These are phyloP conservation scores for Nidularia sp. DNA, from an alignment of 768 basidiomycete genomes.

Conservation along the genomic window DNA sequence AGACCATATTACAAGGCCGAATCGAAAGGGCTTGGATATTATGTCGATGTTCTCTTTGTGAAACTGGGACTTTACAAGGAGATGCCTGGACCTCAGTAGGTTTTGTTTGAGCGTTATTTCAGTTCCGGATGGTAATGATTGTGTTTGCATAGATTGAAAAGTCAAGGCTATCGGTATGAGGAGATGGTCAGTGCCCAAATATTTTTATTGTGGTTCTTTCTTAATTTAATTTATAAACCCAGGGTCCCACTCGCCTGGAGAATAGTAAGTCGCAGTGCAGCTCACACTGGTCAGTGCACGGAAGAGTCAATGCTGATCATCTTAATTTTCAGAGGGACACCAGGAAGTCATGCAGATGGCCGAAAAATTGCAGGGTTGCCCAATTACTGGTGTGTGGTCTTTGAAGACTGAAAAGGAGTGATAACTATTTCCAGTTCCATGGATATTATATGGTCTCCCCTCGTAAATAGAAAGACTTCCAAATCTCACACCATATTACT, in stretches of 20 bases:
- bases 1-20: conserved; percentile 46
- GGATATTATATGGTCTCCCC: no score
- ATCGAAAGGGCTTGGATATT: conserved; percentile 18
- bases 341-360: conserved; percentile 38
- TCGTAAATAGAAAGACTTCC: no score
- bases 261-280: conserved; percentile 19
- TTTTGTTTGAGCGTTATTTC: background rate
- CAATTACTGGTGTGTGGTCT: conserved; percentile 25
- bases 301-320: background rate
- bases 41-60: conserved; percentile 26
- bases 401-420: no score
- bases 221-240: background rate
- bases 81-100: conserved; percentile 32
- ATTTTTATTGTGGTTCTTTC: background rate
- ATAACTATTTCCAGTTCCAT: no score
- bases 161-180: conserved; percentile 36
- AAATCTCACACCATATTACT: no score
- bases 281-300: background rate
- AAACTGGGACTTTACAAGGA: conserved; percentile 28
- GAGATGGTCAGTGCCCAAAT: conserved; percentile 27
- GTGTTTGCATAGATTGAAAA: conserved; percentile 19
- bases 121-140: background rate
- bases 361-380: conserved; percentile 37
- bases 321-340: conserved; percentile 26
- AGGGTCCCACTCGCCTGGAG: conserved; percentile 35